Evolutionary conservation across 768 basidiomycete genomes (phyloP).

Genomic region (Xerocomellus intermedius): DNA sequence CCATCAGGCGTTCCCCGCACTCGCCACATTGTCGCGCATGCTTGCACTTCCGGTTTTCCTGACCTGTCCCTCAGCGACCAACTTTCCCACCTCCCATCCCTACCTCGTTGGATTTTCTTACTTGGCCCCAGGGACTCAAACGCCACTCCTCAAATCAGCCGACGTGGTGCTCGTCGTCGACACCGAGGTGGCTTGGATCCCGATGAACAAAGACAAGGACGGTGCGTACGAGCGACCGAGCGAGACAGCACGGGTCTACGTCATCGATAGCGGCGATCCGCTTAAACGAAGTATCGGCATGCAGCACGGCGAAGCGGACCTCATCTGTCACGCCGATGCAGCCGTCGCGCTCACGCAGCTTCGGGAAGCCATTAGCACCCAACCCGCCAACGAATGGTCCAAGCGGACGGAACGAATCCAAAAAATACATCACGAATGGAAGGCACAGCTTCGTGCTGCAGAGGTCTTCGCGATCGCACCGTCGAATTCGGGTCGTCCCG

Average conservation of each 20-base stretch:
- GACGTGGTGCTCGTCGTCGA: conserved; percentile 69
- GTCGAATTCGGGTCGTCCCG: conserved; percentile 15
- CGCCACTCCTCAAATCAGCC: conserved; percentile 47
- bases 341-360: conserved; percentile 52
- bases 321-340: conserved; percentile 58
- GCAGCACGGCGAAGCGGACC: conserved; percentile 52
- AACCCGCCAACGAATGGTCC: conserved; percentile 8
- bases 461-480: conserved; percentile 30
- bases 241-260: conserved; percentile 48
- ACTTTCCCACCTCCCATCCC: conserved; percentile 57
- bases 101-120: conserved; percentile 53
- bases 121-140: conserved; percentile 44
- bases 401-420: conserved; percentile 18
- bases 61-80: conserved; percentile 49
- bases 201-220: conserved; percentile 39
- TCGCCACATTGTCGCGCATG: conserved; percentile 46
- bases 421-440: conserved; percentile 27
- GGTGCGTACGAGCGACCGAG: conserved; percentile 35
- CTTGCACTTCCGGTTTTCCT: conserved; percentile 57
- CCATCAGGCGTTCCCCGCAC: conserved; percentile 41
- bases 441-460: conserved; percentile 25
- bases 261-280: conserved; percentile 63
- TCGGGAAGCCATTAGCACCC: conserved; percentile 18
- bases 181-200: conserved; percentile 65
- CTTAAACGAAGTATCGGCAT: conserved; percentile 49